These are phyloP conservation scores for Populus trichocarpa DNA, from an alignment of 441 rosid genomes.

Conservation along the genomic window DNA sequence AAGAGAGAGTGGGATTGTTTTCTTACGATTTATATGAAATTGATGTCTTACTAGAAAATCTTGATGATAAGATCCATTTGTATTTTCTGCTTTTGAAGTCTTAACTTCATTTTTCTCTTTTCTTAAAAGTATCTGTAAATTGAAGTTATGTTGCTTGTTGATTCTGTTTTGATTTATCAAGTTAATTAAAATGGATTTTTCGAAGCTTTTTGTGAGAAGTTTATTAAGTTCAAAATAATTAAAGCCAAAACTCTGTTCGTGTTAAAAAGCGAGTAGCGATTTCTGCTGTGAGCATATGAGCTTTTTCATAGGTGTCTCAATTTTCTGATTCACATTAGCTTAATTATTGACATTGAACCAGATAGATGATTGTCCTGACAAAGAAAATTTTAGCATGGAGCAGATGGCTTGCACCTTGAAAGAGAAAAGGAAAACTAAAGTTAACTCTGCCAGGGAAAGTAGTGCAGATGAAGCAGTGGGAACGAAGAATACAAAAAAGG, in stretches of 20 bases:
- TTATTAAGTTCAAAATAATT: not conserved
- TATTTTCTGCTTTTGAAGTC: not conserved
- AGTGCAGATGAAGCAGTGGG: constrained; percentile 30
- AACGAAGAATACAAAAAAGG: constrained; percentile 51
- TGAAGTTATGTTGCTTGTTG: not conserved
- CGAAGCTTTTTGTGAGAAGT: not conserved
- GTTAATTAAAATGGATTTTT: not conserved
- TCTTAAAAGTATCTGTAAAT: not conserved
- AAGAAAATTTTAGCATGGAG: constrained; percentile 50
- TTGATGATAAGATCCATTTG: not conserved
- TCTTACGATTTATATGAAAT: not conserved
- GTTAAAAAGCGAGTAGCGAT: not conserved
- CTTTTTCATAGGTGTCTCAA: not conserved
- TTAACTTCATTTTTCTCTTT: not conserved
- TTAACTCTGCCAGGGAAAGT: constrained; percentile 28
- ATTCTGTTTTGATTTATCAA: not conserved
- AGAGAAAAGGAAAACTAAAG: constrained; percentile 25
- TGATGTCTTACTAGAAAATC: not conserved
- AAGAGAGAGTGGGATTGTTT: not conserved
- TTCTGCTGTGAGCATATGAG: not conserved
- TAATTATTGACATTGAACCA: constrained; percentile 30
- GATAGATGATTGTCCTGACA: constrained; percentile 48
- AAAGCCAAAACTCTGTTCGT: not conserved
- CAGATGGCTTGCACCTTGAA: constrained; percentile 23
- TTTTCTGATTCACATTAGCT: constrained; percentile 8